Percentiles rank a stretch among this genome's conserved stretches.
These are phyloP conservation scores for Phycomyces nitens DNA, from an alignment of 192 early-diverging fungal species.

Conservation along the genomic window DNA sequence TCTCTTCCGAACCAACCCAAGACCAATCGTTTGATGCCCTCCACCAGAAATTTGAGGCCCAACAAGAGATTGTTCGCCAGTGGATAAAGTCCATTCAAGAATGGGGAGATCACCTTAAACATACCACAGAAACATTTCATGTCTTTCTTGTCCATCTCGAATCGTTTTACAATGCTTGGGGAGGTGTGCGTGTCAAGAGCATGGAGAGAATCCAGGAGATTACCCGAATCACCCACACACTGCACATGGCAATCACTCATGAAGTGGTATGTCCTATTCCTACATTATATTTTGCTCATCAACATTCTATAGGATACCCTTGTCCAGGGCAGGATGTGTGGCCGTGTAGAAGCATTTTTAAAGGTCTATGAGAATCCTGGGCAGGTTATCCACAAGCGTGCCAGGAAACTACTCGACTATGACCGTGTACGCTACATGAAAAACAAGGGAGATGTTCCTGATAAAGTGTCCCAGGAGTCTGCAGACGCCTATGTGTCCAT, in stretches of 20 bases:
- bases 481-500: conserved; percentile 63
- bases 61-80: conserved; percentile 16
- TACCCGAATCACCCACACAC: conserved; percentile 27
- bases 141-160: conserved; percentile 3
- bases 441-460: conserved; percentile 56
- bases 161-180: conserved; percentile 39
- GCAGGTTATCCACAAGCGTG: conserved; percentile 71
- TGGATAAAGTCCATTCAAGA: conserved; percentile 14
- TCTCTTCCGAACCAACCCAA: conserved; percentile 29
- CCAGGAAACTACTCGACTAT: conserved; percentile 69
- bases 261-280: conserved; percentile 25
- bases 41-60: conserved; percentile 11
- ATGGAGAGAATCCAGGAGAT: conserved; percentile 28
- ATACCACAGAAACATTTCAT: conserved; percentile 5
- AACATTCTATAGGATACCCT: conserved; percentile 14
- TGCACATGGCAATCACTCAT: conserved; percentile 32
- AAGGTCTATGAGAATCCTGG: conserved; percentile 57
- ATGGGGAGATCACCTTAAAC: conserved; percentile 18
- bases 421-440: conserved; percentile 60
- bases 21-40: conserved; percentile 15
- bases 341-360: conserved; percentile 43
- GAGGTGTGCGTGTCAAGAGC: conserved; percentile 14
- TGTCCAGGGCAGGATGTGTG: conserved; percentile 9
- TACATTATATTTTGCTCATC: too few species aligned
- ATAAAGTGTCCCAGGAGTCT: conserved; percentile 63